Conservation (phyloP, 2,329 filamentous ascomycete genomes). For the Epichloe coenophiala region DNA sequence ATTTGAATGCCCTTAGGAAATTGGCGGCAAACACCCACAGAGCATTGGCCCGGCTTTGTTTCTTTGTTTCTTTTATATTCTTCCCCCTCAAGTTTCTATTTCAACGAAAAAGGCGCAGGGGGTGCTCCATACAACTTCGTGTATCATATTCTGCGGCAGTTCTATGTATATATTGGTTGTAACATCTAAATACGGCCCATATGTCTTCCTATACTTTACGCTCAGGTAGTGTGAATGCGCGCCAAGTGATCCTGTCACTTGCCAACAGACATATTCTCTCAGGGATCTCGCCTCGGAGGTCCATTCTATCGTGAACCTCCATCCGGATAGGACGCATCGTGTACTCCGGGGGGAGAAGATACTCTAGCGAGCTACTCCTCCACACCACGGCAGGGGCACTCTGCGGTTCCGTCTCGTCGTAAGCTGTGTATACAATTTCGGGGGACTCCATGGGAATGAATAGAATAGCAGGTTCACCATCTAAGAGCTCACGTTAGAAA, state of each 20-base stretch:
- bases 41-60: not conserved
- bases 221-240: slow-evolving; percentile 29
- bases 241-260: slow-evolving; percentile 32
- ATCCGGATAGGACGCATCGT: slow-evolving; percentile 30
- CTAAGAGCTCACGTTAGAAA: slow-evolving; percentile 6
- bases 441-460: slow-evolving; percentile 23
- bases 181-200: not conserved
- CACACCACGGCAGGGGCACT: slow-evolving; percentile 5
- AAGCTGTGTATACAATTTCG: slow-evolving; percentile 23
- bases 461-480: slow-evolving; percentile 16
- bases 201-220: not conserved
- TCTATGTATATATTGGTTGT: not conserved
- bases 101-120: not conserved
- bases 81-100: not conserved
- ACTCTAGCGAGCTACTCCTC: slow-evolving; percentile 10
- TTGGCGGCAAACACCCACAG: not conserved
- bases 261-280: slow-evolving; percentile 37
- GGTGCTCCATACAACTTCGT: not conserved
- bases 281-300: slow-evolving; percentile 32
- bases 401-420: slow-evolving; percentile 13
- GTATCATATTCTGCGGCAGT: not conserved
- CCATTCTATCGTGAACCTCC: slow-evolving; percentile 34
- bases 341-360: slow-evolving; percentile 15
- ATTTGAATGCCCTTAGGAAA: not conserved
- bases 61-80: not conserved